These are phyloP conservation scores for Leishmania amazonensis DNA, from an alignment of 208 protist genomes.

Conservation along the genomic window DNA sequence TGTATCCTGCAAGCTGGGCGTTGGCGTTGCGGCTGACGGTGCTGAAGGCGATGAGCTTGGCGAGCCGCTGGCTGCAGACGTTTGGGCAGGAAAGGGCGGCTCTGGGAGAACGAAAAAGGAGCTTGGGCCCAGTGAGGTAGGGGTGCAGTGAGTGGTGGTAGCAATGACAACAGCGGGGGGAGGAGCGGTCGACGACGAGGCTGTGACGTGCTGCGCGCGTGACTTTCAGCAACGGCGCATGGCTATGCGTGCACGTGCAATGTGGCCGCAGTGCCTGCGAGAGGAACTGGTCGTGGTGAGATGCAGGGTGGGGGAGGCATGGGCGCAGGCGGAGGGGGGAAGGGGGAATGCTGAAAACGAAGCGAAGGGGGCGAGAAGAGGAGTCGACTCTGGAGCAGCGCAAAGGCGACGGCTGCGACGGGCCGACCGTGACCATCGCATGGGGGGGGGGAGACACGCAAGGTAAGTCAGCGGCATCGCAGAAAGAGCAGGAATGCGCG, in stretches of 20 bases:
- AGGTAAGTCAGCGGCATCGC: no score
- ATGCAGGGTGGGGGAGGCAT: no score
- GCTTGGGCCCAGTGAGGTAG: background rate
- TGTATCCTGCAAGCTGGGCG: constrained; percentile 44
- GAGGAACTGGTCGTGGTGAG: no score
- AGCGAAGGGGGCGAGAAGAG: background rate
- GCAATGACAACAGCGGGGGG: background rate
- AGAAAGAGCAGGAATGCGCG: no score
- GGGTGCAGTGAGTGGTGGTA: background rate
- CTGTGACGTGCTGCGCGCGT: background rate
- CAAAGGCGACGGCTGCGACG: no score
- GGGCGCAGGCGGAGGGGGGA: no score
- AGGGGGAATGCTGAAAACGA: no score
- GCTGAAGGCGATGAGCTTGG: constrained; percentile 59
- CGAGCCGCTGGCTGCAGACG: constrained; percentile 27
- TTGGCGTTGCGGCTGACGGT: constrained; percentile 56
- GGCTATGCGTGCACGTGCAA: no score
- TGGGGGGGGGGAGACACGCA: no score
- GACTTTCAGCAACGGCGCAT: no score
- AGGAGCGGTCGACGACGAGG: background rate
- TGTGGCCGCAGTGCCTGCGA: no score
- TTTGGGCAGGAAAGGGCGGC: background rate
- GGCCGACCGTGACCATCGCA: no score
- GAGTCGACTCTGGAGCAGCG: background rate
- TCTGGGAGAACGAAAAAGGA: background rate